These are phyloP conservation scores for Rhynchospora tenuis DNA, from an alignment of 176 grass and related monocot species.

Conservation along the genomic window DNA sequence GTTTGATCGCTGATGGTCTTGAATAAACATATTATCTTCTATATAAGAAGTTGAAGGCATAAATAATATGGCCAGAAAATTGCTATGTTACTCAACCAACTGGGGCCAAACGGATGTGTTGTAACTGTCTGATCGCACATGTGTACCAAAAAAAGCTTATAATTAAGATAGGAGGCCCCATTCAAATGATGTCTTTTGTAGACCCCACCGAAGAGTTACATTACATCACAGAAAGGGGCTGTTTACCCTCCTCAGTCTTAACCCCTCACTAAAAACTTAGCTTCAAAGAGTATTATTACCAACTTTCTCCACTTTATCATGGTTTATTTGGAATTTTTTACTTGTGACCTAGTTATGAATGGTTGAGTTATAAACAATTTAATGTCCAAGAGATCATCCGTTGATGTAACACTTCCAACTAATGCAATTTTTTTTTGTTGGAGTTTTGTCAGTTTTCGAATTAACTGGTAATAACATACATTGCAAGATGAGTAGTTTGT, in stretches of 20 bases:
- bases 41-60: neutral
- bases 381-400: too few species aligned
- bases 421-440: too few species aligned
- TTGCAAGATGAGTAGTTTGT: too few species aligned
- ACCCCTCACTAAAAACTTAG: slow-evolving; percentile 18
- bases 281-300: slow-evolving; percentile 26
- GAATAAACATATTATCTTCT: neutral
- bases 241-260: slow-evolving; percentile 8
- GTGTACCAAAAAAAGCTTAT: neutral
- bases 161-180: neutral
- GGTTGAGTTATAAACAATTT: too few species aligned
- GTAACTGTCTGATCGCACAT: slow-evolving; percentile 5
- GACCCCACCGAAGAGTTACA: neutral
- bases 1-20: neutral
- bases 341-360: too few species aligned
- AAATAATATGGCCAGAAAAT: neutral
- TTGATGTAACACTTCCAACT: too few species aligned
- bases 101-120: neutral
- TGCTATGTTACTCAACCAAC: slow-evolving; percentile 13
- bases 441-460: too few species aligned
- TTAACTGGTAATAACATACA: too few species aligned
- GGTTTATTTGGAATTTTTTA: neutral
- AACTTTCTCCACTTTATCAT: slow-evolving; percentile 13
- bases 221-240: slow-evolving; percentile 4
- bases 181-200: neutral